Conservation (phyloP, 495 filamentous ascomycete genomes). For the Rhypophila decipiens region DNA sequence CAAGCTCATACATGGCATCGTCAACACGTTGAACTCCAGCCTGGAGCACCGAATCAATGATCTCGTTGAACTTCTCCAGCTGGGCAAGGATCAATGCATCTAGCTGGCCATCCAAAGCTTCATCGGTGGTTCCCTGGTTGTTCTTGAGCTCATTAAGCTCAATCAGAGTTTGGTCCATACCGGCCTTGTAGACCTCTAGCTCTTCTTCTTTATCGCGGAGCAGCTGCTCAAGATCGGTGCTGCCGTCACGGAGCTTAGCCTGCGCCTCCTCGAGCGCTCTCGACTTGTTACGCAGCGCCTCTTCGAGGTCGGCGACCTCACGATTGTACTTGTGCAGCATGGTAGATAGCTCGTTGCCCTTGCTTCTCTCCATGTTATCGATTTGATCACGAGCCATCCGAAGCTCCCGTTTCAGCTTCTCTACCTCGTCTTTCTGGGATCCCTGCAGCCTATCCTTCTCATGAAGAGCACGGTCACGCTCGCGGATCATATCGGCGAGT, state of each 20-base stretch:
- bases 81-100: constrained; percentile 80
- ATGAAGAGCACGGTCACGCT: constrained; percentile 89
- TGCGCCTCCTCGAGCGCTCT: constrained; percentile 81
- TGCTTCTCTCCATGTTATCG: constrained; percentile 85
- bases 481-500: constrained; percentile 96
- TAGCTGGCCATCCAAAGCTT: constrained; percentile 81
- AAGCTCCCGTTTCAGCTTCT: constrained; percentile 95
- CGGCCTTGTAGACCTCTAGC: constrained; percentile 91
- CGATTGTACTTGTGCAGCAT: constrained; percentile 94
- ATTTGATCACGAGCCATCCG: constrained; percentile 87
- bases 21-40: constrained; percentile 91
- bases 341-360: constrained; percentile 87
- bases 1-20: constrained; percentile 92
- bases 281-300: constrained; percentile 82
- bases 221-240: constrained; percentile 75
- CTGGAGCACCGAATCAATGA: constrained; percentile 94
- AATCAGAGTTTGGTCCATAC: constrained; percentile 90
- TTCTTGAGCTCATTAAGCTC: constrained; percentile 78
- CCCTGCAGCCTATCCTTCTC: constrained; percentile 82
- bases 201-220: constrained; percentile 94
- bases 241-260: constrained; percentile 67
- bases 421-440: constrained; percentile 84
- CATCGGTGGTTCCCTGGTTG: constrained; percentile 67
- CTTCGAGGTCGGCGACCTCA: constrained; percentile 93
- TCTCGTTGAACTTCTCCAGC: constrained; percentile 89